Base-by-base conservation (phyloP, 345 rosid species). In the Tarenaya hassleriana region DNA sequence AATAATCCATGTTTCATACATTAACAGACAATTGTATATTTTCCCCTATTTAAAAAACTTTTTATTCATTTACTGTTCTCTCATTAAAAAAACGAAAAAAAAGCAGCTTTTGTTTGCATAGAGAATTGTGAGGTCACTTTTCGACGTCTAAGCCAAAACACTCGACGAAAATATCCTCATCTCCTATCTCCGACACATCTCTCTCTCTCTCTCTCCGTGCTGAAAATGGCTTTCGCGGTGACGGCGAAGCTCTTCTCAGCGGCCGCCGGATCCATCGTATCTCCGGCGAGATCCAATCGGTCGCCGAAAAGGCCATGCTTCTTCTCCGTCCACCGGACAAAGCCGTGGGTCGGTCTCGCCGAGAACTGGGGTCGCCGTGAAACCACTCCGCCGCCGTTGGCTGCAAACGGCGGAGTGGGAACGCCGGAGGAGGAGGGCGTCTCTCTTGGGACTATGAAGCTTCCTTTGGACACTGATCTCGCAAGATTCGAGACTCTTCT, bases 401-500 rank as follows among this genome's bases (percentile, higher is more conserved):
- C 41, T 15, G 60, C 60, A 16, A 66, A 66, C 33, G 18, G 14
- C 55, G 4, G n/a, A 10, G 11, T 2, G 41, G 34, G 43, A n/a
- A n/a, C 80, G 16, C 69, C 77, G 9, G 75, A 51, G 11, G 74
- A 78, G 53, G 84, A 76, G 8, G 96, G 92, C 4, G 85, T 90
- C 34, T 84, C 86, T 53, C 75, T 86, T 4, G 96, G 96, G 3
- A 86, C 96, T 55, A 66, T 82, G 83, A 82, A 86, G 55, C 75
- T 91, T 75, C 94, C 96, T 1, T 6, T 44, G 1, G 58, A 82
- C 34, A 80, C 79, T 10, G 96, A 90, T 68, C 6, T 86, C 17
- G 52, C 34, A 7, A 75, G 89, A 59, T 83, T 90, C 38, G 94
- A 86, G 27, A 61, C 69, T 10, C 68, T 89, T 44, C 78, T 86